Evolutionary conservation across 352 stramenopile genomes (phyloP), one percentile per base, ranked within the genome.

Genomic region (Phytophthora fragariae): DNA sequence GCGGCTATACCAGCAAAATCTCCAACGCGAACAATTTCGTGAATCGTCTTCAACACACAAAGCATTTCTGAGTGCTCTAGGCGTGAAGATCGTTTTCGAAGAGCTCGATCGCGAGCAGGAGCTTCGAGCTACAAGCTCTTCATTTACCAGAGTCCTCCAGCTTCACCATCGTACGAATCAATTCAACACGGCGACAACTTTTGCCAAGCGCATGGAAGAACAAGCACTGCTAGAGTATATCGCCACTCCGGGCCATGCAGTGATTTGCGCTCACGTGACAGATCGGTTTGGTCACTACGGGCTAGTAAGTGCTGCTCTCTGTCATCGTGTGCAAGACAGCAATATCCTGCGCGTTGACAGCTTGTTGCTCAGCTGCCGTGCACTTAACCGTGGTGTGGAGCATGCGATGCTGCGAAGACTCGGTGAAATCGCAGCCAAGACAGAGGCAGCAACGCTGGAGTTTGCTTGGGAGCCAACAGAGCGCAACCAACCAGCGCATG

Each of bases 251-350:
- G 49, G 35, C 1, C 74, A 81, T 14, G 73, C 59, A 15, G 83
- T 81, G 14, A 50, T 93, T 44, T 86, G 81, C 47, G 83, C 83
- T 10, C 76, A 85, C 8, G 87, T 93, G 65, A 93, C 87, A 0
- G 87, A 94, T 50, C 83, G 85, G 14, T 93, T 91, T 46, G 87
- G 87, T 17, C 87, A 94, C 62, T 94, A 94, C 21, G 87, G 87
- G 3, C 77, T 94, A 1, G 87, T 94, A 14, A 85, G 80, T 46
- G 70, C 80, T 21, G 68, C 74, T 54, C 65, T 88, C 15, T 90
- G 76, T 58, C 84, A 67, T 11, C 27, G 70, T 39, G 29, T 65
- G 3, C 44, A 14, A 1, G 9, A 61, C 35, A 46, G 10, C 46
- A 24, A 71, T n/a, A 50, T 55, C 11, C 65, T 88, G 29, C 63